phyloP scores from a whole-genome alignment of 164 flowering plant species.

The Kalanchoe fedtschenkoi region DNA sequence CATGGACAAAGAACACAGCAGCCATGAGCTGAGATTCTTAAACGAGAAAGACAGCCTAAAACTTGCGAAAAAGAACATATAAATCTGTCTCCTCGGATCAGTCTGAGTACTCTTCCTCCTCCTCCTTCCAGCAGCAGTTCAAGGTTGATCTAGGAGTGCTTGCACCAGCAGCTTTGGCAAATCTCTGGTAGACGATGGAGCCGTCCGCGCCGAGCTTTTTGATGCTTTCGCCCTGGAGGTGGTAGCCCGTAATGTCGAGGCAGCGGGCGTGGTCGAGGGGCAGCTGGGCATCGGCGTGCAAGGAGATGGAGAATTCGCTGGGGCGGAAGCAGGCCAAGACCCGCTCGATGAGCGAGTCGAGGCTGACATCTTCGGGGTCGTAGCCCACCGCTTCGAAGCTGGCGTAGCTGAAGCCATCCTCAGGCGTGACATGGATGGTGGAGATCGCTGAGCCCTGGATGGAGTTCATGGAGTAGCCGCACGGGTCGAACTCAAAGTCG shows the following conservation, averaged over 20 bases:
- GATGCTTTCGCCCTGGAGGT: conserved; percentile 20
- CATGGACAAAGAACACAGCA: no score
- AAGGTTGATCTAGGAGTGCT: not conserved
- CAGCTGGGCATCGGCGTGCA: conserved; percentile 19
- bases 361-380: conserved; percentile 16
- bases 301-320: conserved; percentile 42
- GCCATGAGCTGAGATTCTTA: no score
- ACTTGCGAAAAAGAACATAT: not conserved
- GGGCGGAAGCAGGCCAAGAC: conserved; percentile 54
- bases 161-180: conserved; percentile 4
- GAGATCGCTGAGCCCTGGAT: conserved; percentile 45
- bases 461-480: conserved; percentile 84
- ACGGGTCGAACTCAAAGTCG: conserved; percentile 71
- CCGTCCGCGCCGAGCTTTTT: conserved; percentile 39
- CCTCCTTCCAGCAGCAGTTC: not conserved
- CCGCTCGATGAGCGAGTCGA: conserved; percentile 28
- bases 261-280: conserved; percentile 12
- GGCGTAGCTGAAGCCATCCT: conserved; percentile 78
- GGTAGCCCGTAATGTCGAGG: conserved; percentile 23
- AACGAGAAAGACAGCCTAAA: no score
- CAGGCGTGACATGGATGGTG: conserved; percentile 77
- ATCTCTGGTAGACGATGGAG: conserved; percentile 28
- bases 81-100: not conserved
- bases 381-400: conserved; percentile 65
- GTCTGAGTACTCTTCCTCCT: not conserved